phyloP scores from a whole-genome alignment of 2,329 filamentous ascomycete genomes.

The Pseudogymnoascus sp. region DNA sequence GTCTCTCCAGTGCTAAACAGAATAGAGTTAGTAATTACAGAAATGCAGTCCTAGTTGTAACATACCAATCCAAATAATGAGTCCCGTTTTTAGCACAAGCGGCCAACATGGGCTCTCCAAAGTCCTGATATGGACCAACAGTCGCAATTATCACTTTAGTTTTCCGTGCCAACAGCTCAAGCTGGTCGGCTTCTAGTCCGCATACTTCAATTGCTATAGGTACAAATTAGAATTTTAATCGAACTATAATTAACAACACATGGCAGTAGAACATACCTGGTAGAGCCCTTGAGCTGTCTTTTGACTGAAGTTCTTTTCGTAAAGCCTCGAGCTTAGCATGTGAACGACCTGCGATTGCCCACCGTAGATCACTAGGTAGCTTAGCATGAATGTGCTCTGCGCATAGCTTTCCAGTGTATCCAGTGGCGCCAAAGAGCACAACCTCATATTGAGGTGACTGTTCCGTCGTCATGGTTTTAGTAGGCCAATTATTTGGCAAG shows the following conservation, averaged over 20 bases:
- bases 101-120: slow-evolving; percentile 54
- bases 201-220: slow-evolving; percentile 48
- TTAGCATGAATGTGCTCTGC: slow-evolving; percentile 67
- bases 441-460: slow-evolving; percentile 50
- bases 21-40: neutral
- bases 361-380: slow-evolving; percentile 71
- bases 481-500: neutral
- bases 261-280: neutral
- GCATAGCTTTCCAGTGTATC: slow-evolving; percentile 76
- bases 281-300: neutral
- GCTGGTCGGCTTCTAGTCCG: slow-evolving; percentile 39
- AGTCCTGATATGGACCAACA: slow-evolving; percentile 53
- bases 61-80: slow-evolving; percentile 50
- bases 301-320: neutral
- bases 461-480: neutral
- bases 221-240: neutral
- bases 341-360: slow-evolving; percentile 85
- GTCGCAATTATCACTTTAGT: slow-evolving; percentile 51
- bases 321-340: slow-evolving; percentile 65
- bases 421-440: slow-evolving; percentile 62
- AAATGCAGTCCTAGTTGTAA: neutral
- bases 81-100: slow-evolving; percentile 58
- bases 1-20: slow-evolving; percentile 51
- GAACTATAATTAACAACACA: neutral
- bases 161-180: slow-evolving; percentile 49